phyloP scores from a whole-genome alignment of 495 filamentous ascomycete genomes.

The Aspergillus avenaceus region DNA sequence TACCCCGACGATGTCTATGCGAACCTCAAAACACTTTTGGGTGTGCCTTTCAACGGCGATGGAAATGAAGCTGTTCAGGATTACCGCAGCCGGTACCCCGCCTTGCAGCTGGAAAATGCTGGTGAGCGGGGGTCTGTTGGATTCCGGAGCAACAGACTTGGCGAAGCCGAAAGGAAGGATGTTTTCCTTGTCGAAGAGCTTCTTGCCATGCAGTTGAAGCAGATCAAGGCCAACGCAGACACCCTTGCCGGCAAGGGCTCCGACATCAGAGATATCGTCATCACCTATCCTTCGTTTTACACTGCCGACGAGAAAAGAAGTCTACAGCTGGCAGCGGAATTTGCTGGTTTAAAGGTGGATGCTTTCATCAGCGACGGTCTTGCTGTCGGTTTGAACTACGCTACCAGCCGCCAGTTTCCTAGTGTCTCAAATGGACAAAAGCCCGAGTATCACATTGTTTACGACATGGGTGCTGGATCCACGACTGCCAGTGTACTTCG shows the following conservation, averaged over 20 bases:
- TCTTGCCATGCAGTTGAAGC: slow-evolving; percentile 92
- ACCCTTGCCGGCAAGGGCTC: slow-evolving; percentile 74
- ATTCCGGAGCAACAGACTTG: slow-evolving; percentile 72
- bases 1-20: slow-evolving; percentile 92
- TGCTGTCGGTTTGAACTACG: slow-evolving; percentile 92
- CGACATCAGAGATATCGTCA: slow-evolving; percentile 71
- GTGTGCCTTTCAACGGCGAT: slow-evolving; percentile 51
- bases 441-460: slow-evolving; percentile 89
- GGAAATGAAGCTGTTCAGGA: slow-evolving; percentile 57
- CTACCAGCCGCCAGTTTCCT: slow-evolving; percentile 84
- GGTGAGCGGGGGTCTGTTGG: slow-evolving; percentile 64
- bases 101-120: slow-evolving; percentile 39
- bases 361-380: slow-evolving; percentile 85
- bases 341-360: slow-evolving; percentile 84
- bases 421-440: slow-evolving; percentile 77
- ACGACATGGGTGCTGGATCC: slow-evolving; percentile 98
- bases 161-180: slow-evolving; percentile 56
- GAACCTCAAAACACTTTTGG: slow-evolving; percentile 85
- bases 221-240: slow-evolving; percentile 83
- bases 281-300: slow-evolving; percentile 91
- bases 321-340: slow-evolving; percentile 72
- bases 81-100: slow-evolving; percentile 71
- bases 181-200: slow-evolving; percentile 88
- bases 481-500: slow-evolving; percentile 89
- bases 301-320: slow-evolving; percentile 82